A percentile compares a stretch with the other conserved stretches of the same genome.
These are phyloP conservation scores for Metschnikowia orientalis DNA, from an alignment of 805 yeast genomes.

Conservation along the genomic window DNA sequence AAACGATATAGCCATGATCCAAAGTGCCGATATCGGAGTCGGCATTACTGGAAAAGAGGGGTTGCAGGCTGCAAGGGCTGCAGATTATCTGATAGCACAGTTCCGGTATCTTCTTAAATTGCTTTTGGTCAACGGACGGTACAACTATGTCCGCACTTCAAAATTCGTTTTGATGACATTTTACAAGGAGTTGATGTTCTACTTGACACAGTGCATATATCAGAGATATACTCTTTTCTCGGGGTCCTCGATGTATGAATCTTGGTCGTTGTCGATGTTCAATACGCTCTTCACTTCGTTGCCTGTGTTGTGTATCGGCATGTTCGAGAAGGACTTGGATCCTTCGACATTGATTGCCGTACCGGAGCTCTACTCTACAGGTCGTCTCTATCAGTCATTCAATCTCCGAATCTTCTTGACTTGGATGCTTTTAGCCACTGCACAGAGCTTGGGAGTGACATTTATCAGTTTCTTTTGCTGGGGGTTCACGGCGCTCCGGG, in stretches of 20 bases:
- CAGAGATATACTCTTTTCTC: conserved; percentile 86
- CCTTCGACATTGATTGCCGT: conserved; percentile 87
- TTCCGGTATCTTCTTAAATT: conserved; percentile 80
- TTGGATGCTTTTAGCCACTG: conserved; percentile 77
- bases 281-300: conserved; percentile 92
- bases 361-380: conserved; percentile 82
- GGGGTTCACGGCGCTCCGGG: conserved; percentile 65
- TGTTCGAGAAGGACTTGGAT: conserved; percentile 85
- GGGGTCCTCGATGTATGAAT: conserved; percentile 89
- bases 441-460: conserved; percentile 66
- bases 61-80: conserved; percentile 89
- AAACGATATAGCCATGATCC: conserved; percentile 98
- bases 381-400: conserved; percentile 71
- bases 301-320: conserved; percentile 90
- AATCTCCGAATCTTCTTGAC: conserved; percentile 61
- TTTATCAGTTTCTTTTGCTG: conserved; percentile 64
- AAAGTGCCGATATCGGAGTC: conserved; percentile 95
- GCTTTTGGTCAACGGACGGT: conserved; percentile 89
- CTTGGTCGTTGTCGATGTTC: conserved; percentile 96
- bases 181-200: conserved; percentile 88
- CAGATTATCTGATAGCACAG: conserved; percentile 94
- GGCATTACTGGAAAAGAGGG: conserved; percentile 98
- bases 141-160: conserved; percentile 87
- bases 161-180: conserved; percentile 91
- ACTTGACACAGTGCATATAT: conserved; percentile 80